These are phyloP conservation scores for Phytopythium kandeliae DNA, from an alignment of 352 stramenopile species.

Conservation along the genomic window DNA sequence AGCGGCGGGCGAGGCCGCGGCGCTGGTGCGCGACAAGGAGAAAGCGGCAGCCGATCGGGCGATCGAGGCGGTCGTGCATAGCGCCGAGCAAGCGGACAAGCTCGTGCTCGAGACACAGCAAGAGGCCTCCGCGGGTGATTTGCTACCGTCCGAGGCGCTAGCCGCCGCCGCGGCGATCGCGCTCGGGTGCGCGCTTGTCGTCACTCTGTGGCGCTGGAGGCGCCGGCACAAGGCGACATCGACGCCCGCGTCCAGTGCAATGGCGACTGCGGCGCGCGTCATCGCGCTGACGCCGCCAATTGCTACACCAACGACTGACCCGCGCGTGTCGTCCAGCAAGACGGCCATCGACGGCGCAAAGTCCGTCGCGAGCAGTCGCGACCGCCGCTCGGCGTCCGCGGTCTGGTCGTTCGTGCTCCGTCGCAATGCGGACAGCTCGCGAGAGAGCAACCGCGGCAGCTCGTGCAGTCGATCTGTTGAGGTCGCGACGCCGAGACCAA, in stretches of 20 bases:
- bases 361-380: background rate
- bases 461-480: background rate
- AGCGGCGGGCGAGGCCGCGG: background rate
- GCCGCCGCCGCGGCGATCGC: background rate
- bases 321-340: background rate
- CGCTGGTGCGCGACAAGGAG: background rate
- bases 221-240: background rate
- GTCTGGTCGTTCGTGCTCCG: slow-evolving; percentile 2
- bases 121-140: background rate
- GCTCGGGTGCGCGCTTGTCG: background rate
- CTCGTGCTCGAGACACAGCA: background rate
- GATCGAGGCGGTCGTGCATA: slow-evolving; percentile 2
- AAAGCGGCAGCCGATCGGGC: background rate
- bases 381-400: background rate
- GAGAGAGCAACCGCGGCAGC: background rate
- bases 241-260: too few relatives aligned
- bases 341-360: background rate
- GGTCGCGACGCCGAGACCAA: background rate
- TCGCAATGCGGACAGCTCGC: background rate
- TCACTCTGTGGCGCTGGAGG: background rate
- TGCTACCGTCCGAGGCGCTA: background rate
- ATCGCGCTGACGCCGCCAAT: background rate
- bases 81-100: slow-evolving; percentile 6
- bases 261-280: too few relatives aligned
- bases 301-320: background rate